phyloP scores from a whole-genome alignment of 2,329 filamentous ascomycete genomes.

The Fusarium sp. region DNA sequence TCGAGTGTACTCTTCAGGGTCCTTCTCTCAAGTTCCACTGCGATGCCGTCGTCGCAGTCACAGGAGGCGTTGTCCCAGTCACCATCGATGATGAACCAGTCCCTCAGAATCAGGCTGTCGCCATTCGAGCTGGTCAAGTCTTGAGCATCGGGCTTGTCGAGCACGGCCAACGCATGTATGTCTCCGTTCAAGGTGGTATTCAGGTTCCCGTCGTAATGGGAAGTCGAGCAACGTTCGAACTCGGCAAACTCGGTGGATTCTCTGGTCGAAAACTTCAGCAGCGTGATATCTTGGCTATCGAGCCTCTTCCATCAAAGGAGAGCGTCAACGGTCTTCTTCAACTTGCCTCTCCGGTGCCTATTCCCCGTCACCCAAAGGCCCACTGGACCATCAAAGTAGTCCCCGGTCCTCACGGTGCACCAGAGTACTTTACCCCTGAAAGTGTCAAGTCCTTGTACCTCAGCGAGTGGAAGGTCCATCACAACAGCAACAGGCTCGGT shows the following conservation, averaged over 20 bases:
- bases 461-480: constrained; percentile 50
- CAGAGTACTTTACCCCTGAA: constrained; percentile 49
- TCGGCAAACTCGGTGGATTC: constrained; percentile 48
- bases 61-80: constrained; percentile 44
- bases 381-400: constrained; percentile 48
- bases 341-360: constrained; percentile 18
- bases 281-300: constrained; percentile 45
- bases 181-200: constrained; percentile 49
- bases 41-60: constrained; percentile 45
- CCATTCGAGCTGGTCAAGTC: constrained; percentile 40
- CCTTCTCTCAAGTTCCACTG: constrained; percentile 49
- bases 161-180: constrained; percentile 48
- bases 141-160: constrained; percentile 41
- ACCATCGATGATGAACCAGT: constrained; percentile 38
- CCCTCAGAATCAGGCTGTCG: constrained; percentile 38
- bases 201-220: constrained; percentile 47
- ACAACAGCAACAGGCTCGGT: constrained; percentile 53
- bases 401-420: constrained; percentile 51
- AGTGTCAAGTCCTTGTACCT: constrained; percentile 46
- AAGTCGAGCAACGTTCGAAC: constrained; percentile 46
- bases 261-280: constrained; percentile 46
- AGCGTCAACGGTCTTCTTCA: accelerated
- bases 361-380: constrained; percentile 40
- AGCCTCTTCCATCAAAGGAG: not conserved
- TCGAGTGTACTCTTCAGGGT: constrained; percentile 49